Evolutionary conservation across 179 eudicot species (phyloP).

Genomic region (Beta corolliflora): DNA sequence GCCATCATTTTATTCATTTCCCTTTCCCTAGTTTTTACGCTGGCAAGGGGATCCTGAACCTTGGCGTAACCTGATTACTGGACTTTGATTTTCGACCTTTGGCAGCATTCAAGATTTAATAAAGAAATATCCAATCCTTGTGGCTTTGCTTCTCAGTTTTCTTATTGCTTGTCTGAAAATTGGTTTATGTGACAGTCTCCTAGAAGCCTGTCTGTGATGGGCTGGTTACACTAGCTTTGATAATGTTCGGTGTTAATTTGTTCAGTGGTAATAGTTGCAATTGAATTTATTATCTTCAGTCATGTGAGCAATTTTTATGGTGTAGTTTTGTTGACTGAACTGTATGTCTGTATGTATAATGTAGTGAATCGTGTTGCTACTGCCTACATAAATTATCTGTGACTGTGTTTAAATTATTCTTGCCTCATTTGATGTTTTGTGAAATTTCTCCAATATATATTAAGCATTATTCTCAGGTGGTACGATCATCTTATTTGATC

Average conservation of each 20-base stretch:
- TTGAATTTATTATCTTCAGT: neutral
- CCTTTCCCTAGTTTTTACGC: neutral
- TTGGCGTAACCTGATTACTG: neutral
- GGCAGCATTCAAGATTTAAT: neutral
- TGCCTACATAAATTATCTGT: neutral
- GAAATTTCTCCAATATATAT: constrained; percentile 2
- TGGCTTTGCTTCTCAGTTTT: neutral
- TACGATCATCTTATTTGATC: constrained; percentile 76
- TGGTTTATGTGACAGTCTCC: neutral
- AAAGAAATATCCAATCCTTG: neutral
- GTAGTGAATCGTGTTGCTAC: neutral
- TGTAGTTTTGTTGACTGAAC: neutral
- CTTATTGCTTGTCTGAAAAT: neutral
- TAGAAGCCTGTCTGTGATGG: neutral
- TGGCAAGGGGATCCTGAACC: neutral
- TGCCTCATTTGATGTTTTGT: neutral
- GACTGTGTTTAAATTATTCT: neutral
- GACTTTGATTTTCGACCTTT: neutral
- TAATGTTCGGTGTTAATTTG: neutral
- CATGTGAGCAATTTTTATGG: neutral
- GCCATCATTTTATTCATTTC: neutral
- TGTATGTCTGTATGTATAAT: neutral
- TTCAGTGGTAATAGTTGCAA: neutral
- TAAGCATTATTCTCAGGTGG: constrained; percentile 53
- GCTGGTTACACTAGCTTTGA: neutral